Evolutionary conservation across 768 basidiomycete genomes (phyloP), one percentile per base, ranked within the genome.

Genomic region (Tulasnella sp.): DNA sequence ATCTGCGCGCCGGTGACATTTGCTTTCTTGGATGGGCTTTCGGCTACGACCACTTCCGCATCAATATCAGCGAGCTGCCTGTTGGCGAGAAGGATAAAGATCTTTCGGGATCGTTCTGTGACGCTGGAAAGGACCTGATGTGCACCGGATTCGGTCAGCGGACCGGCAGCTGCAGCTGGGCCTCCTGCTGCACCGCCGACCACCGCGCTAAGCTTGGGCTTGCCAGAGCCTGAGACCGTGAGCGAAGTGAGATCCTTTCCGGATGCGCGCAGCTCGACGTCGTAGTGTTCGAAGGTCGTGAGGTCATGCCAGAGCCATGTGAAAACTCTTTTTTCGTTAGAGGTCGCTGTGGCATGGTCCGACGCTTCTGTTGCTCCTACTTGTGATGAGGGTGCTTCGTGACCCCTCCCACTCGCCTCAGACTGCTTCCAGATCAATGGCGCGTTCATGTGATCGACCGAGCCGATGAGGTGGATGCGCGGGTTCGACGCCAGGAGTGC

Each of bases 251-350:
- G 70, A 81, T 53, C 31, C 27, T 51, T 30, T 59, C 57, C 57
- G 24, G 46, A 46, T 30, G 45, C 44, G 10, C 49, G 46, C 41
- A 88, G 76, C 68, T 97, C 92, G 61, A 78, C 76, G 68, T 87
- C 83, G 73, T 93, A 96, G 1, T 87, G 75, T 15, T 72, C 74
- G 63, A 92, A 84, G 1, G 94, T 96, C 2, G 92, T 90, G 22
- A 91, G 70, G 70, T 94, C 90, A 70, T 97, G 90, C 82, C 89
- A 90, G 15, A 92, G 73, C 82, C 88, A 91, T 1, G 80, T 64
- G 61, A 68, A 66, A 2, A 63, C 62, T 19, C 66, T 56, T 43
- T 42, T 52, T 4, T 31, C 76, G 76, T 34, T 48, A 70, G 59
- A 52, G 69, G 7, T 68, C 57, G 25, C 45, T 45, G 10, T 46